A percentile compares a stretch with the other conserved stretches of the same genome.
Evolutionary conservation across 345 rosid genomes (phyloP).

Genomic region (Eucalyptus shirleyi): DNA sequence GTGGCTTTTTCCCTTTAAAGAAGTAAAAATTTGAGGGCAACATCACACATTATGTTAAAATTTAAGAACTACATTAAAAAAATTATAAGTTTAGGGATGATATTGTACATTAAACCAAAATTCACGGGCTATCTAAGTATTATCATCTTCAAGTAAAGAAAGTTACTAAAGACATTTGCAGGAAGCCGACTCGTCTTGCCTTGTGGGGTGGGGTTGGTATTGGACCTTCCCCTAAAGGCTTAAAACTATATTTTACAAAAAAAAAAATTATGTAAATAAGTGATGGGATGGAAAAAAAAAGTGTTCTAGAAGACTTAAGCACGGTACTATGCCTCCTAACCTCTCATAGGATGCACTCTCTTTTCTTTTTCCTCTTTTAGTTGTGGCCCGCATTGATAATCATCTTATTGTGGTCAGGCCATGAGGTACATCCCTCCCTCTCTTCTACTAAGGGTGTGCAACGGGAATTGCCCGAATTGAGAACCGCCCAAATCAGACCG

Average conservation of each 20-base stretch:
- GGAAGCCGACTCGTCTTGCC: background rate
- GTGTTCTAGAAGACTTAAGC: background rate
- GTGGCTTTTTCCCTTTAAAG: no score
- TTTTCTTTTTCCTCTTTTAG: background rate
- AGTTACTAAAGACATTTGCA: background rate
- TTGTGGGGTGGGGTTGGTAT: background rate
- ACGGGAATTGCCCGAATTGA: rapidly evolving
- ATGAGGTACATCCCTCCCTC: background rate
- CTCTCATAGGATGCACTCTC: background rate
- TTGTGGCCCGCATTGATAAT: background rate
- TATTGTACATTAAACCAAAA: rapidly evolving
- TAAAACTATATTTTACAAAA: background rate
- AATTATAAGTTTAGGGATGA: background rate
- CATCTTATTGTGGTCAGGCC: background rate
- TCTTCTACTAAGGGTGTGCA: no score
- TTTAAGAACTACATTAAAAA: background rate
- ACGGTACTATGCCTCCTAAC: background rate
- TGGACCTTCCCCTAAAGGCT: background rate
- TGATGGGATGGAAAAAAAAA: background rate
- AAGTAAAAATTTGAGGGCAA: background rate
- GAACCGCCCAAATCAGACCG: rapidly evolving
- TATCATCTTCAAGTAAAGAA: background rate
- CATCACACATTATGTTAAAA: background rate
- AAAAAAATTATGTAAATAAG: background rate
- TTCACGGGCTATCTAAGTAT: rapidly evolving